Conservation (phyloP, 768 basidiomycete species). For the Gymnopilus junonius region DNA sequence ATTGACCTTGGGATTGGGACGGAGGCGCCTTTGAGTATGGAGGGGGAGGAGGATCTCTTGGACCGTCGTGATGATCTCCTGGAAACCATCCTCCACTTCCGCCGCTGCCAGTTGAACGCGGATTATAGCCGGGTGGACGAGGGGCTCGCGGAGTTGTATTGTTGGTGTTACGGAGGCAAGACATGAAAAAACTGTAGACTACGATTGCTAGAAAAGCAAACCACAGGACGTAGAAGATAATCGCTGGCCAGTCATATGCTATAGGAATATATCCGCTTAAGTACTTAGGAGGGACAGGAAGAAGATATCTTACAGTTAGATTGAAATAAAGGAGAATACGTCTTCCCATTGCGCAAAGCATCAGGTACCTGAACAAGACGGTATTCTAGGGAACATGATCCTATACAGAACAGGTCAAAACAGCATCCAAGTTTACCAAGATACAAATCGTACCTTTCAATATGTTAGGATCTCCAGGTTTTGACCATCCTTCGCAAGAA, state of each 20-base stretch:
- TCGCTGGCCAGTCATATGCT: constrained; percentile 53
- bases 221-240: constrained; percentile 64
- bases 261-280: constrained; percentile 1
- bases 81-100: constrained; percentile 53
- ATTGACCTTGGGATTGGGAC: constrained; percentile 21
- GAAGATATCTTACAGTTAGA: constrained; percentile 30
- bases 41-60: constrained; percentile 50
- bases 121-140: constrained; percentile 32
- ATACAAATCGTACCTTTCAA: too few relatives aligned
- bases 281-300: background rate
- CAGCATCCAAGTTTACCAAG: too few relatives aligned
- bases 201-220: constrained; percentile 53
- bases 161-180: constrained; percentile 46
- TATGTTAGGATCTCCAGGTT: constrained; percentile 82
- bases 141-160: constrained; percentile 30
- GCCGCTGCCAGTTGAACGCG: constrained; percentile 39
- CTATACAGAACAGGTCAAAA: too few relatives aligned
- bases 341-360: constrained; percentile 37
- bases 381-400: constrained; percentile 89
- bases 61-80: constrained; percentile 42
- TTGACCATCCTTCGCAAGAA: constrained; percentile 89
- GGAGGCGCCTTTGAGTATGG: constrained; percentile 55
- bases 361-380: constrained; percentile 72
- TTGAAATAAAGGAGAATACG: constrained; percentile 31
- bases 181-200: constrained; percentile 60